A percentile compares a stretch with the other conserved stretches of the same genome.
These are phyloP conservation scores for Candida buenavistaensis DNA, from an alignment of 1,139 yeast species.

Conservation along the genomic window DNA sequence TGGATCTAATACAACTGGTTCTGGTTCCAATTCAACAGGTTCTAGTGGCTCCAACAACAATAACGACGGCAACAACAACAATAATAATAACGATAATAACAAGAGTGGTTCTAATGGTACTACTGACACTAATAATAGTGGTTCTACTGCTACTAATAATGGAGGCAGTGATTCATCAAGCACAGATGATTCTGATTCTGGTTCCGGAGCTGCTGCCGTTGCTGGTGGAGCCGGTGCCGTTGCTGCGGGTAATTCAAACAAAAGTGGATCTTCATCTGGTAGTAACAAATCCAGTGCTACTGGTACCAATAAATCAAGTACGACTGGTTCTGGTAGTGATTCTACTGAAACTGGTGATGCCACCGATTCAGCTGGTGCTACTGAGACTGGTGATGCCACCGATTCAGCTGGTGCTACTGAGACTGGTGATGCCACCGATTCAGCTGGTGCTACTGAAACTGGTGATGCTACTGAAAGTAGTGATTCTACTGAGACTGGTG, in stretches of 20 bases:
- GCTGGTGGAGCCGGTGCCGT: too few relatives aligned
- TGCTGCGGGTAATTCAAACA: too few relatives aligned
- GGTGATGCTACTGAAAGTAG: slow-evolving; percentile 6
- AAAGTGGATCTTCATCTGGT: too few relatives aligned
- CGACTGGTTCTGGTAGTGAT: slow-evolving; percentile 13
- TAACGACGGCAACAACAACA: not conserved
- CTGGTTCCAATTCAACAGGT: too few relatives aligned
- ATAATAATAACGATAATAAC: not conserved
- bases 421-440: not conserved
- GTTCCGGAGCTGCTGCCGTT: slow-evolving; percentile 8
- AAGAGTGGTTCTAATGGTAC: not conserved
- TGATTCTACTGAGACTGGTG: slow-evolving; percentile 8
- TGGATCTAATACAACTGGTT: slow-evolving; percentile 11
- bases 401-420: slow-evolving; percentile 2
- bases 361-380: slow-evolving; percentile 8
- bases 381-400: slow-evolving; percentile 7
- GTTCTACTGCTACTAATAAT: too few relatives aligned
- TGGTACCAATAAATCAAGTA: slow-evolving; percentile 6
- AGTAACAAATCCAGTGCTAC: too few relatives aligned
- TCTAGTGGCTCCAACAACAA: not conserved
- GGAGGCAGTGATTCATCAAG: too few relatives aligned
- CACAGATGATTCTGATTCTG: slow-evolving; percentile 4
- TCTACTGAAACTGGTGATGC: slow-evolving; percentile 14
- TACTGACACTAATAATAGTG: slow-evolving; percentile 5
- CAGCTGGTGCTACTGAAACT: slow-evolving; percentile 11